Conservation (phyloP, 495 filamentous ascomycete species). For the Darksidea phi region DNA sequence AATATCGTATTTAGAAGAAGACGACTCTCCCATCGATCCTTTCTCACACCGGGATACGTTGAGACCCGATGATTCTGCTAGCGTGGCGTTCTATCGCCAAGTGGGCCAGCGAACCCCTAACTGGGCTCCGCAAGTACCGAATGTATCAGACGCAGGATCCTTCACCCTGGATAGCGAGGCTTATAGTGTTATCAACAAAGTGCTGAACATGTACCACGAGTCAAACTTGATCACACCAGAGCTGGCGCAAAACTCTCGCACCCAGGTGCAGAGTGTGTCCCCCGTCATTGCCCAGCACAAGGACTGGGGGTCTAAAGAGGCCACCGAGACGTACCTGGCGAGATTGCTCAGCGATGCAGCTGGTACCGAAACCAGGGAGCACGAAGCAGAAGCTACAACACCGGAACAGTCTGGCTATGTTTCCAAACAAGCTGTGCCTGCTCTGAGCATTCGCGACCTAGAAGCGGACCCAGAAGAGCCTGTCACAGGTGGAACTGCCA, state of each 20-base stretch:
- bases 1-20: conserved; percentile 33
- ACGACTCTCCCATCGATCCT: conserved; percentile 36
- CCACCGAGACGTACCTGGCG: conserved; percentile 39
- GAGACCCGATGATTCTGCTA: conserved; percentile 37
- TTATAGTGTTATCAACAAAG: conserved; percentile 47
- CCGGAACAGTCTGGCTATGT: not conserved
- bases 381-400: not conserved
- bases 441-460: conserved; percentile 20
- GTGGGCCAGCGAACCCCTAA: conserved; percentile 2
- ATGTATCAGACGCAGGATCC: conserved; percentile 16
- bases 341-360: conserved; percentile 31
- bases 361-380: not conserved
- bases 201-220: conserved; percentile 48
- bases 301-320: conserved; percentile 39
- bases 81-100: conserved; percentile 25
- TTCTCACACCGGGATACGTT: conserved; percentile 29
- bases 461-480: conserved; percentile 20
- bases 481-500: conserved; percentile 30
- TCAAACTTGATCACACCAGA: conserved; percentile 36
- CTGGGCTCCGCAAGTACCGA: conserved; percentile 19
- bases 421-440: conserved; percentile 3
- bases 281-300: conserved; percentile 33
- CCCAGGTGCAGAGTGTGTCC: conserved; percentile 36
- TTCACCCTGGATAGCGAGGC: conserved; percentile 47
- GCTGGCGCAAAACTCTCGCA: conserved; percentile 37